These are phyloP conservation scores for Cladophialophora carrionii DNA, from an alignment of 2,329 filamentous ascomycete species.

Conservation along the genomic window DNA sequence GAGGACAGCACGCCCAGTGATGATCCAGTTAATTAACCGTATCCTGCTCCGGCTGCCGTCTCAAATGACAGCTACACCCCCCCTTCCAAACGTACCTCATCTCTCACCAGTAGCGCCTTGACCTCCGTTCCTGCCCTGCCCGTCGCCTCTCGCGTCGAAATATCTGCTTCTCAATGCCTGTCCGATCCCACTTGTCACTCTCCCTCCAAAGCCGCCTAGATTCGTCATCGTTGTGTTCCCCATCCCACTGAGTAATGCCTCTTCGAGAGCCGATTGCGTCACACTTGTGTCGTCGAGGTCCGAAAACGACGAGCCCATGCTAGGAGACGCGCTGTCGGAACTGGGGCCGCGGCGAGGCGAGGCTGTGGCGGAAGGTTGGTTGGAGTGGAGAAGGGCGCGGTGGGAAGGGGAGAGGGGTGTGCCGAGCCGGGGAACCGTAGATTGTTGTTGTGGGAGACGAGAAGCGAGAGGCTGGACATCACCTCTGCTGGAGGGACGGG, in stretches of 20 bases:
- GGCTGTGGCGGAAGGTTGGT: conserved; percentile 5
- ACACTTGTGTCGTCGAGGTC: conserved; percentile 68
- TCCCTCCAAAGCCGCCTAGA: conserved; percentile 51
- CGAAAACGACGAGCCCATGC: conserved; percentile 68
- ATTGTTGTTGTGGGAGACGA: not conserved
- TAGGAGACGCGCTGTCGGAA: conserved; percentile 59
- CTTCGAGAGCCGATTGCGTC: conserved; percentile 66
- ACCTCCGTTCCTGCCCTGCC: conserved; percentile 8
- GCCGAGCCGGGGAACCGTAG: conserved; percentile 10
- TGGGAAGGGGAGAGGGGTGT: conserved; percentile 50
- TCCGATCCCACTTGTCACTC: conserved; percentile 55
- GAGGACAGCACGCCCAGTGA: too few relatives aligned
- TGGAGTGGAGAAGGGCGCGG: conserved; percentile 51
- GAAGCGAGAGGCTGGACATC: conserved; percentile 8
- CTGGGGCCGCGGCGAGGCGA: conserved; percentile 44
- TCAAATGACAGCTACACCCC: not conserved
- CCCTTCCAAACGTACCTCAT: not conserved
- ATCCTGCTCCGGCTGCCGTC: not conserved
- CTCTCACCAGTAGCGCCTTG: conserved; percentile 9
- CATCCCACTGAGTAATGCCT: conserved; percentile 66
- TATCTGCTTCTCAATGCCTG: conserved; percentile 59
- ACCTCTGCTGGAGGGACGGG: conserved; percentile 8
- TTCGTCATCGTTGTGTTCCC: conserved; percentile 49
- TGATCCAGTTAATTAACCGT: too few relatives aligned
- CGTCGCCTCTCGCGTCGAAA: conserved; percentile 40